Conservation (phyloP, 345 rosid species). For the Toxicodendron radicans region DNA sequence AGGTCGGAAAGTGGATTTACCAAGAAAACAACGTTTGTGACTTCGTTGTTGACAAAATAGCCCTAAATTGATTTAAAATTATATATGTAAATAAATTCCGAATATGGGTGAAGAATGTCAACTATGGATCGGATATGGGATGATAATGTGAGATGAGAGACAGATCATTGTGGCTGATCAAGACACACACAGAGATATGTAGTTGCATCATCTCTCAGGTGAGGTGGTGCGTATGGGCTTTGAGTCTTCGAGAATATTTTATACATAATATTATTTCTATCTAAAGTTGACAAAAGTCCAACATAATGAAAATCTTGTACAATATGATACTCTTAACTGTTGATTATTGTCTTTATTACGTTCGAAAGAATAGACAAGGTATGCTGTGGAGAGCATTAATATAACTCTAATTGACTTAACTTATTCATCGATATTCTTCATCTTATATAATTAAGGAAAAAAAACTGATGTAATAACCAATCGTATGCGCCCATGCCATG, state of each 20-base stretch:
- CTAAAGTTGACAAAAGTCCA: not conserved
- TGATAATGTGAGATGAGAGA: conserved; percentile 15
- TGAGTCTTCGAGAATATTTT: not conserved
- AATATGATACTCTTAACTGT: too few species aligned
- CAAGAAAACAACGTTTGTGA: not conserved
- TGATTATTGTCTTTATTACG: too few species aligned
- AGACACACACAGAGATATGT: not conserved
- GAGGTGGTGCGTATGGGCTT: not conserved
- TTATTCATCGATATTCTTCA: too few species aligned
- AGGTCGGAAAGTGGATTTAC: conserved; percentile 26
- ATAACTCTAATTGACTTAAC: too few species aligned
- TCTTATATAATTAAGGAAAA: too few species aligned
- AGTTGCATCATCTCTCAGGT: not conserved
- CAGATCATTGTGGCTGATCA: not conserved
- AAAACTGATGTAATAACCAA: too few species aligned
- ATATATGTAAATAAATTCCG: not conserved
- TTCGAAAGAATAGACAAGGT: too few species aligned
- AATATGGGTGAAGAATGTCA: conserved; percentile 37
- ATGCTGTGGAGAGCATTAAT: too few species aligned
- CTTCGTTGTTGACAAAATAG: conserved; percentile 11
- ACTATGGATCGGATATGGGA: conserved; percentile 35
- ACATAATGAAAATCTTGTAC: too few species aligned
- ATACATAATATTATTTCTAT: not conserved
- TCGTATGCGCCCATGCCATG: too few species aligned
- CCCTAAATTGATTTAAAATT: not conserved